Percentiles rank a stretch among this genome's conserved stretches.
These are phyloP conservation scores for Plantago coronopus DNA, from an alignment of 305 asterid genomes.

Conservation along the genomic window DNA sequence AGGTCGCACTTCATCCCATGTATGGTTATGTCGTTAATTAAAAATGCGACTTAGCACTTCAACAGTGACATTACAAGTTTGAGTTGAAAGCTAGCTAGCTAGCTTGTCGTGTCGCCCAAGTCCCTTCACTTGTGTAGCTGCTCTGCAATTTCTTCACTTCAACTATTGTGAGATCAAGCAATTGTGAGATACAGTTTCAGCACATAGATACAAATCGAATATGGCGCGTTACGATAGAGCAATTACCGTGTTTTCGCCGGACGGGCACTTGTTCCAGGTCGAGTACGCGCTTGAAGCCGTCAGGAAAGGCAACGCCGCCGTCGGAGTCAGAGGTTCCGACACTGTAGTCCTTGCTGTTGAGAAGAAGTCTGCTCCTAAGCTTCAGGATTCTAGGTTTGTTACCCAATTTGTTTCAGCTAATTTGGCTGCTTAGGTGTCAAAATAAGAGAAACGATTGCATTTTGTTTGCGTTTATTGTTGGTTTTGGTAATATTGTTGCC, in stretches of 20 bases:
- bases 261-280: constrained; percentile 74
- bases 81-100: too few relatives aligned
- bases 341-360: constrained; percentile 72
- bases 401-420: background rate
- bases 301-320: constrained; percentile 76
- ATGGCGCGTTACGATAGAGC: constrained; percentile 82
- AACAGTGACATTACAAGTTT: too few relatives aligned
- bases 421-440: too few relatives aligned
- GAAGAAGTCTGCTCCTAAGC: constrained; percentile 76
- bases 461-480: too few relatives aligned
- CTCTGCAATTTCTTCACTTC: too few relatives aligned
- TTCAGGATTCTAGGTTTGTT: constrained; percentile 65
- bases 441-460: too few relatives aligned
- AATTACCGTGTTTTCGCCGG: constrained; percentile 75
- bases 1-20: too few relatives aligned
- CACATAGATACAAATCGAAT: background rate
- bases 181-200: too few relatives aligned
- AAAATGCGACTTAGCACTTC: too few relatives aligned
- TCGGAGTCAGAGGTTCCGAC: constrained; percentile 72
- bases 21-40: too few relatives aligned
- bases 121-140: background rate
- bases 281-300: constrained; percentile 84
- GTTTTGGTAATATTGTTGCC: too few relatives aligned
- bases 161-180: too few relatives aligned
- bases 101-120: background rate